A percentile compares a stretch with the other conserved stretches of the same genome.
Conservation (phyloP, 2,329 filamentous ascomycete genomes). For the Elsinoe fawcettii region DNA sequence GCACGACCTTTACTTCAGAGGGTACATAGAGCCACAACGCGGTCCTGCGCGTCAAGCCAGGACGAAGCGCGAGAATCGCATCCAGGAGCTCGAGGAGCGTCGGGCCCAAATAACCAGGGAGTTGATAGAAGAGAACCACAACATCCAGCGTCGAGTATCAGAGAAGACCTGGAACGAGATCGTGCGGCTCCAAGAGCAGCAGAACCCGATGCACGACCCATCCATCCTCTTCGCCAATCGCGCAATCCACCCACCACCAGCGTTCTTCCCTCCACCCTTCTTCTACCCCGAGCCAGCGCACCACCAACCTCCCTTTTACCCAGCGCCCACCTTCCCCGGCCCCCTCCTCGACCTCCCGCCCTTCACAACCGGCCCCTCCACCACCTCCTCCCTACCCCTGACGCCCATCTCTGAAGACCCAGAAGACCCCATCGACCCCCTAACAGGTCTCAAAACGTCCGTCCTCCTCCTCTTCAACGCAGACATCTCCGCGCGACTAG, state of each 20-base stretch:
- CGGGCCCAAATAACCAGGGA: neutral
- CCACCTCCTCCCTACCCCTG: neutral
- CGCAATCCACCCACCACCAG: too few relatives aligned
- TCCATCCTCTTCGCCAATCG: too few relatives aligned
- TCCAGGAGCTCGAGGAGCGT: neutral
- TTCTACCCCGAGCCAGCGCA: neutral
- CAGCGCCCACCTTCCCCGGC: neutral
- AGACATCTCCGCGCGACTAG: neutral
- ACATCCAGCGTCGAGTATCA: neutral
- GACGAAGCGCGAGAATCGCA: neutral
- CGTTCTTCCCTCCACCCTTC: too few relatives aligned
- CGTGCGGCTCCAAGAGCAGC: neutral
- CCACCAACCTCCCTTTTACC: neutral
- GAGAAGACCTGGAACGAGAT: neutral
- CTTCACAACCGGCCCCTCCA: neutral
- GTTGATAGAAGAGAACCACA: neutral
- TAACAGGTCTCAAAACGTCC: neutral
- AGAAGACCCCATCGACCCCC: neutral
- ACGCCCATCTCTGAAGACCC: neutral
- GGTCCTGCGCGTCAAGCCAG: neutral
- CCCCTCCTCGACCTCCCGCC: neutral
- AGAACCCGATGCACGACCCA: neutral
- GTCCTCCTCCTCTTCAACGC: slow-evolving; percentile 2
- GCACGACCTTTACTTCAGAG: neutral
- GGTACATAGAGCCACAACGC: neutral